Evolutionary conservation across 108 stramenopile genomes (phyloP).

Genomic region (Parmales sp.): DNA sequence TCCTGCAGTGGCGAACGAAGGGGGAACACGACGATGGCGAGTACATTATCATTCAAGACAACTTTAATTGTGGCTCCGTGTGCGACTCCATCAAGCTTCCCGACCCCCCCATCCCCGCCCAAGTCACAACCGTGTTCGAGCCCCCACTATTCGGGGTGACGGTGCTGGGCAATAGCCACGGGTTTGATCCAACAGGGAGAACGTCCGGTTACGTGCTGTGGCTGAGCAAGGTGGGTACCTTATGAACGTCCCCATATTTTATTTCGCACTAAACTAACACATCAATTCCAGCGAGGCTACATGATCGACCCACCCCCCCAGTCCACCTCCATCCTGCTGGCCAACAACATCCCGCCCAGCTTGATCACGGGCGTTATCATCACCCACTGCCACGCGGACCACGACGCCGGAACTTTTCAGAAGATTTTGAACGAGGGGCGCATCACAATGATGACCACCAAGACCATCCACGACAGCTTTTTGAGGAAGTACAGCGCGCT

Average conservation of each 20-base stretch:
- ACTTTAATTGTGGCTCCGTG: background rate
- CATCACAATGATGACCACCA: constrained; percentile 80
- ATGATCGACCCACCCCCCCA: constrained; percentile 89
- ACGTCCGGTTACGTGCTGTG: constrained; percentile 89
- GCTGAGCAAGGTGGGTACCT: constrained; percentile 81
- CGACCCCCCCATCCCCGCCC: background rate
- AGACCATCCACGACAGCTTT: constrained; percentile 87
- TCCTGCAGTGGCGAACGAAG: too few species aligned
- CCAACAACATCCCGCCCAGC: constrained; percentile 71
- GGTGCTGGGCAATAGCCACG: constrained; percentile 82
- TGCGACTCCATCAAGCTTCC: constrained; percentile 5
- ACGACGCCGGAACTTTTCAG: constrained; percentile 90
- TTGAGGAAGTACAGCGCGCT: constrained; percentile 89
- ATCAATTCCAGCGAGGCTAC: too few species aligned
- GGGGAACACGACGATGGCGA: background rate
- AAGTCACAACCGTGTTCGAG: constrained; percentile 33
- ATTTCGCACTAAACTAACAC: too few species aligned
- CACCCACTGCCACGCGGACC: constrained; percentile 89
- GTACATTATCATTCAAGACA: constrained; percentile 12
- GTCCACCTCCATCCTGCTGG: constrained; percentile 50
- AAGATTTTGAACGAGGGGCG: constrained; percentile 80
- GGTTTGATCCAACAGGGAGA: constrained; percentile 81
- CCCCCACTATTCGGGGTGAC: constrained; percentile 89
- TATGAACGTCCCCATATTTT: constrained; percentile 29
- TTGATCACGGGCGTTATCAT: constrained; percentile 85